phyloP scores from a whole-genome alignment of 2,329 filamentous ascomycete species.

The Bertia moriformis region DNA sequence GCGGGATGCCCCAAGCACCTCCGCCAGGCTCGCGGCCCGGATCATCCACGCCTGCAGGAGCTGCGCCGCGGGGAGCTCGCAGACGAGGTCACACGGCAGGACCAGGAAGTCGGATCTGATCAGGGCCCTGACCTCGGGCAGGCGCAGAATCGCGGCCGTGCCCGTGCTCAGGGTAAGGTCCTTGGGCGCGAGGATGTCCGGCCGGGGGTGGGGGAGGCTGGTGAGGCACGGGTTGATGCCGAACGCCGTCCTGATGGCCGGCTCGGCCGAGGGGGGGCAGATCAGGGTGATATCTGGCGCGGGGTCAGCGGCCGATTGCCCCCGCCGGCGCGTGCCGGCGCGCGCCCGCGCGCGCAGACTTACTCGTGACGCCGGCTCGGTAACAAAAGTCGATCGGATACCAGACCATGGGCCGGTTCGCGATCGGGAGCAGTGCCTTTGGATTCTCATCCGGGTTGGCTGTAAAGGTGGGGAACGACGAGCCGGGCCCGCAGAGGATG shows the following conservation, averaged over 20 bases:
- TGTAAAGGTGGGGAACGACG: constrained; percentile 70
- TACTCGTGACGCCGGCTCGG: constrained; percentile 63
- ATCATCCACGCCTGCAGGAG: constrained; percentile 88
- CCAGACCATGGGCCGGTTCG: constrained; percentile 80
- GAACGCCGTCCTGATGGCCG: constrained; percentile 54
- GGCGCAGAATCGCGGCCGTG: constrained; percentile 73
- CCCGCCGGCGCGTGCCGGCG: no score
- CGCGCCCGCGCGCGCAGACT: no score
- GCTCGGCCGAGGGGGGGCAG: constrained; percentile 48
- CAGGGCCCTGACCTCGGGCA: constrained; percentile 66
- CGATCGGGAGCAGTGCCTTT: constrained; percentile 69
- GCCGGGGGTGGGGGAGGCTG: constrained; percentile 55
- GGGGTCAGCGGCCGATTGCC: no score
- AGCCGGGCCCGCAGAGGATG: constrained; percentile 70
- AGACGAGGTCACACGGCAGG: constrained; percentile 84
- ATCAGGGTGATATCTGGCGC: constrained; percentile 43
- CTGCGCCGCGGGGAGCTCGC: constrained; percentile 70
- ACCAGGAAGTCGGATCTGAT: constrained; percentile 80
- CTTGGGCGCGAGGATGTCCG: constrained; percentile 62
- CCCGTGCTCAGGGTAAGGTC: constrained; percentile 71
- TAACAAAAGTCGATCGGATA: constrained; percentile 78
- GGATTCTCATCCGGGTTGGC: constrained; percentile 67
- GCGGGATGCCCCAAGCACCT: constrained; percentile 28
- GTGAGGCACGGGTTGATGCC: constrained; percentile 69
- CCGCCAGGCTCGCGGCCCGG: constrained; percentile 56